Base-by-base conservation (phyloP, 148 eudicot species). In the Chenopodium suecicum region DNA sequence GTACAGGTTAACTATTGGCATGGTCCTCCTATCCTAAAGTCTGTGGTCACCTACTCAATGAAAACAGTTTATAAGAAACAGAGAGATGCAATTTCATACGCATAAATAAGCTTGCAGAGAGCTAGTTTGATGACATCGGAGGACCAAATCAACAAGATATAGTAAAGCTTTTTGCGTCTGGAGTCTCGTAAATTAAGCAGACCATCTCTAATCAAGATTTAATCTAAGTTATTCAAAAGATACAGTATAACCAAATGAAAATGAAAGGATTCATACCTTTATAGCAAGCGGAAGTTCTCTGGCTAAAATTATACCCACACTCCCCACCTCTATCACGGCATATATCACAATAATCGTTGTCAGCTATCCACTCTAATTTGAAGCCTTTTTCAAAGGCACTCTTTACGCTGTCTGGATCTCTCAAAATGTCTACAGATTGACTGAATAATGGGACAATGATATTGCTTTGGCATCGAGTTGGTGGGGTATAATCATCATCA, bases 241-340 rank as follows among this genome's bases (percentile, higher is more conserved):
- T 41, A 13, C 27, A 64, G 23, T 2, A 41, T 66, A 8, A 78
- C 37, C n/a, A 78, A 66, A 41, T n/a, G 14, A 19, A 44, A 5
- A 50, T 1, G 6, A 79, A 56, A 70, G 69, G 44, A 79, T 22
- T n/a, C 78, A 63, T 23, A 52, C 44, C 1, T 32, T n/a, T 69
- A 34, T 85, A 84, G 47, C 97, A 93, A 63, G 82, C 16, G 75
- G 89, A 90, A 6, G 32, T 70, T 1, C 3, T 25, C 4, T 80
- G 9, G 48, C 22, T 71, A 27, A 78, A 62, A 60, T 86, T n/a
- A 32, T 73, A 84, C 58, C 94, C 97, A 70, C 97, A 93, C 76
- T 74, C 58, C 31, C 93, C 94, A 9, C 89, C 86, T 4, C 0
- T 82, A 56, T 3, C 11, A 19, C 54, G 76, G 34, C 97, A 93